Conservation (phyloP, 176 grass and related monocot genomes). For the Aegilops bicornis region DNA sequence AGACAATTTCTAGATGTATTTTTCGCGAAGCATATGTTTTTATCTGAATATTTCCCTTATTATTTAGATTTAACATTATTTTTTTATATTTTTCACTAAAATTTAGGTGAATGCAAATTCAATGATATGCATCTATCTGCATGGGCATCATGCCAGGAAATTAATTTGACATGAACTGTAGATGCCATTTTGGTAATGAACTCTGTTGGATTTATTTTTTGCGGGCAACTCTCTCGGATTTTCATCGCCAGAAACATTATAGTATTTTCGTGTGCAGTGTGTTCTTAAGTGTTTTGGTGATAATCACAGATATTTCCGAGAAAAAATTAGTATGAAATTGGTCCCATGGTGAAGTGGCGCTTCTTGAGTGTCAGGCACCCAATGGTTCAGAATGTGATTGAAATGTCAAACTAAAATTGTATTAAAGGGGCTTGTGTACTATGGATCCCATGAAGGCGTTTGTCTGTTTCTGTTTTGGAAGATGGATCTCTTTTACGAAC, state of each 20-base stretch:
- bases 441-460: neutral
- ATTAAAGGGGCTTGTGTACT: neutral
- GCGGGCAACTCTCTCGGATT: neutral
- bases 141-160: no score
- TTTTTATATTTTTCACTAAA: no score
- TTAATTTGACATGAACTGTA: neutral
- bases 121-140: no score
- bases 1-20: neutral
- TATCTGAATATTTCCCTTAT: neutral
- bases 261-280: neutral
- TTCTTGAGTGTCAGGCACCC: neutral
- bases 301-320: rapidly evolving
- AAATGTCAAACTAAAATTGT: neutral
- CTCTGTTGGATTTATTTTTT: neutral
- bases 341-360: neutral
- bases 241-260: neutral
- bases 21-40: neutral
- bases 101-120: no score
- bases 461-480: slow-evolving; percentile 10
- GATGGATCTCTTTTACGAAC: neutral
- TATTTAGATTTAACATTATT: neutral
- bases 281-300: neutral
- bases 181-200: rapidly evolving
- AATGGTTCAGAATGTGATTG: neutral
- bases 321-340: neutral